Base-by-base conservation (phyloP, 257 asterid genomes). In the Scutellaria barbata region DNA sequence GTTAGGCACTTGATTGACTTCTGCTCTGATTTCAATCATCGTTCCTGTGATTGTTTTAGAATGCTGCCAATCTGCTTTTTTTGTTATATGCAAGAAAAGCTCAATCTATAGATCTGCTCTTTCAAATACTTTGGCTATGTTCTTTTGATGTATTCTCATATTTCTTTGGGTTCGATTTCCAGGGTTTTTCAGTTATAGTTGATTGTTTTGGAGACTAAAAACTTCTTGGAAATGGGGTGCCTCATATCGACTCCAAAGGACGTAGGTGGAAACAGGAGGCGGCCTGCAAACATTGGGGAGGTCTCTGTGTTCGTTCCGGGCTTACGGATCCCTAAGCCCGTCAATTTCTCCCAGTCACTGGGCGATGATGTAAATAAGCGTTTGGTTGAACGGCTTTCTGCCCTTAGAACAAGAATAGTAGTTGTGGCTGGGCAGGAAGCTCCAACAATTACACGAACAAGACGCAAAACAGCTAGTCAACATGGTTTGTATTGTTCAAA, bases 391-490 rank as follows among this genome's bases (percentile, higher is more conserved):
- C 93, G 91, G 45, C 89, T 95, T 62, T 92, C 97, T 46, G 97
- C 98, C 69, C 93, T 92, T 75, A 90, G 99, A 74, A 89, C 97
- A 16, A 85, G 98, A 77, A 85, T 92, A 69, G 97, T 92, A 69
- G 98, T 88, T 47, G 87, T 95, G 96, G 98, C 96, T 8, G 94
- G 83, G 25, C 99, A 92, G 83, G 99, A 92, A 88, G 99, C 85
- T 75, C 96, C 95, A 1, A 85, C 94, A 12, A 87, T 95, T 69
- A 89, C 99, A 35, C 83, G 98, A 84, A 92, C 99, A n/a, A 90
- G 96, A 80, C 75, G 96, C 81, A 92, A 80, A 80, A 72, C 85
- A 46, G 87, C 96, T 59, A 87, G 96, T 45, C 99, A 95, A 69
- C 99, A 92, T 80, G 98, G 99, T 93, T 74, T 69, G 92, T 81